Percentiles rank a stretch among this genome's conserved stretches.
phyloP scores from a whole-genome alignment of 768 basidiomycete genomes.

The Imleria badia region DNA sequence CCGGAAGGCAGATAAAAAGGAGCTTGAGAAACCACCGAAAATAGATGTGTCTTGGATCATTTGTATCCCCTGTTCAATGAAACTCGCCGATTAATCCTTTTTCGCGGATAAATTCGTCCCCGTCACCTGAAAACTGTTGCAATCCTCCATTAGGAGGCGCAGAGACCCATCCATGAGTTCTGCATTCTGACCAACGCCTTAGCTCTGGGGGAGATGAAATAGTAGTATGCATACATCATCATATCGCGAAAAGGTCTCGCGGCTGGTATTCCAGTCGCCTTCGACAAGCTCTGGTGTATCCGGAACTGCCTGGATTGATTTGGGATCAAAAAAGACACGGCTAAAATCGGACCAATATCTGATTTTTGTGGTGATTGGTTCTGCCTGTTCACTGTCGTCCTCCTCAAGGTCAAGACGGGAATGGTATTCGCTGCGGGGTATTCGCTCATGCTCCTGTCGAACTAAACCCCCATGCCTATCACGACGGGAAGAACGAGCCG shows the following conservation, averaged over 20 bases:
- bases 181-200: constrained; percentile 44
- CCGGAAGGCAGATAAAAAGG: constrained; percentile 57
- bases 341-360: constrained; percentile 55
- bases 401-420: constrained; percentile 36
- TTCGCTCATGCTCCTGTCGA: constrained; percentile 51
- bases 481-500: constrained; percentile 1
- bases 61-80: constrained; percentile 59
- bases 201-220: neutral
- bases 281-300: constrained; percentile 50
- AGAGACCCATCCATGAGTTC: constrained; percentile 69
- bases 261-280: constrained; percentile 57
- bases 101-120: neutral
- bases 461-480: constrained; percentile 49
- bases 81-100: neutral
- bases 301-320: constrained; percentile 62
- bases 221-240: constrained; percentile 47
- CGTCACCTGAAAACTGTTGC: constrained; percentile 67
- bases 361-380: constrained; percentile 24
- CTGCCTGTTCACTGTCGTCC: constrained; percentile 8
- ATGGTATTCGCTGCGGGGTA: constrained; percentile 59
- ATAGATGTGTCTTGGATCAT: constrained; percentile 56
- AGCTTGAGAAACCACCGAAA: constrained; percentile 65
- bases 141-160: constrained; percentile 70
- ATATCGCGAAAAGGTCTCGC: constrained; percentile 51
- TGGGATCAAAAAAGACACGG: constrained; percentile 58